Base-by-base conservation (phyloP, 164 flowering plant species). In the Santalum album region DNA sequence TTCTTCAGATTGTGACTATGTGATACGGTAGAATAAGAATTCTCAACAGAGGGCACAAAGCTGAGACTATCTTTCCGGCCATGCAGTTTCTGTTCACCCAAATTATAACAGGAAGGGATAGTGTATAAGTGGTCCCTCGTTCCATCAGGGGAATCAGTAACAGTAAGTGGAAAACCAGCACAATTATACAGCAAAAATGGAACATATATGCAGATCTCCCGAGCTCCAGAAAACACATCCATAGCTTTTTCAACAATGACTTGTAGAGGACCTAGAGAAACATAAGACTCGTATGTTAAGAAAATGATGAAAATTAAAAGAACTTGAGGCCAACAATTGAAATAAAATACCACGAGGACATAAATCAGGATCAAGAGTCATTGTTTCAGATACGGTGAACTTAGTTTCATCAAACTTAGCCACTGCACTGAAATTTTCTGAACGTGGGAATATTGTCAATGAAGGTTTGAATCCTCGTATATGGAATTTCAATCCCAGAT, bases 161-260 rank as follows among this genome's bases (percentile, higher is more conserved):
- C 59, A 25, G 51, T 26, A 19, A 92, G 82, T 17, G 85, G 62
- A 67, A 83, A 68, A 19, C 87, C 96, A 44, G 84, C 74, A 65
- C 96, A 89, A 53, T 89, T 89, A 55, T 82, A 92, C 34, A 92
- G 65, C 58, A 89, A 62, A 72, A 75, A 87, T 16, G 96, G 95
- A 56, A 84, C 91, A 60, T 69, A 89, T 32, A 92, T 66, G 62
- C 66, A 66, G 53, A 92, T 55, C 67, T 87, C 95, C 40, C 99
- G 87, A 39, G 91, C 82, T 62, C 96, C 99, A 68, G 90, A 83
- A 45, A 69, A 67, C 22, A 85, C 81, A 78, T 87, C 94, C 92
- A 92, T 72, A 49, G 69, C 57, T 69, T 85, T 89, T 62, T 92
- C 97, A 65, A 82, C 69, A 7, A 70, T 70, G 54, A 85, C 71